phyloP scores from a whole-genome alignment of 257 asterid genomes.

The Anisodus tanguticus region DNA sequence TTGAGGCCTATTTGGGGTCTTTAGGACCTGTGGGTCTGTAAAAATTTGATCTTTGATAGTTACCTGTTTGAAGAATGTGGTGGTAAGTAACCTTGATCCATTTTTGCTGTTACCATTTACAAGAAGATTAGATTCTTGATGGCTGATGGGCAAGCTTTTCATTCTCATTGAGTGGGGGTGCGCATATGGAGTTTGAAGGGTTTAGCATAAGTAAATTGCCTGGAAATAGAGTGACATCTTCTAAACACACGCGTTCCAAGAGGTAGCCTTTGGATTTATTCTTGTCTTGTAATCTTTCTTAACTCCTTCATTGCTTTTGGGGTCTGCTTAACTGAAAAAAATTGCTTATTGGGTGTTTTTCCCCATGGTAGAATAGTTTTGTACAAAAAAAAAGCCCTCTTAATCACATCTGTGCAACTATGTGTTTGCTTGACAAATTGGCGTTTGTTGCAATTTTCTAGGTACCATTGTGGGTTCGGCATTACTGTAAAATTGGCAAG shows the following conservation, averaged over 20 bases:
- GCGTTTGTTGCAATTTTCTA: neutral
- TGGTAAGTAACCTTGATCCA: constrained; percentile 43
- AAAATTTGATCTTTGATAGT: constrained; percentile 54
- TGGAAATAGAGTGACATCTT: constrained; percentile 38
- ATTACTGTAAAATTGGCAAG: constrained; percentile 31
- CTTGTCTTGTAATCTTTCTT: constrained; percentile 21
- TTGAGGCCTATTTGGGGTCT: constrained; percentile 46
- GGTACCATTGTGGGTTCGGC: constrained; percentile 19
- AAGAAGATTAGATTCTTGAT: constrained; percentile 30
- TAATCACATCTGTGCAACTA: constrained; percentile 7
- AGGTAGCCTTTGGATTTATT: constrained; percentile 54
- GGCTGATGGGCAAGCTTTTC: constrained; percentile 3
- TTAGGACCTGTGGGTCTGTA: constrained; percentile 34
- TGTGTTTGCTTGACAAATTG: neutral
- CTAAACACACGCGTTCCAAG: constrained; percentile 68
- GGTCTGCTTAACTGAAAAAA: constrained; percentile 27
- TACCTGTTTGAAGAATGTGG: constrained; percentile 42
- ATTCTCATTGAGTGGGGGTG: constrained; percentile 35
- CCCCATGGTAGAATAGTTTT: neutral
- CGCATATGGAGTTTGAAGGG: constrained; percentile 79
- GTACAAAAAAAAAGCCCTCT: no score
- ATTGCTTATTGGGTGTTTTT: constrained; percentile 23
- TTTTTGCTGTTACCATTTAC: constrained; percentile 29
- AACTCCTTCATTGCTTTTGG: constrained; percentile 20
- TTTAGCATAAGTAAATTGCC: constrained; percentile 53